Evolutionary conservation across 768 basidiomycete genomes (phyloP).

Genomic region (Tubosaeta sp.): DNA sequence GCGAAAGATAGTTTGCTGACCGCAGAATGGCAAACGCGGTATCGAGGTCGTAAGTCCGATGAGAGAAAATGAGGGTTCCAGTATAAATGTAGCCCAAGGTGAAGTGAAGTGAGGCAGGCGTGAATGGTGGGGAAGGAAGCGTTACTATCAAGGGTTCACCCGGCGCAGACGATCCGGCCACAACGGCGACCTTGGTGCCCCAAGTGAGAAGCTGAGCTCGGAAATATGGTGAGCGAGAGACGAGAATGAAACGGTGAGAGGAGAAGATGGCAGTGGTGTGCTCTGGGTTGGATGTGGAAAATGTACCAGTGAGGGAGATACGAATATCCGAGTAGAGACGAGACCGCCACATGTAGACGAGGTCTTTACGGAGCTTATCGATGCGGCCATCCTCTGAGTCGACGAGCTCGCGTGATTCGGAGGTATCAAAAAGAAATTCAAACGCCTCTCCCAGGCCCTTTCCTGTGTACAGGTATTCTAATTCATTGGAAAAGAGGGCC

Average conservation of each 20-base stretch:
- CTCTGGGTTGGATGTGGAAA: constrained; percentile 60
- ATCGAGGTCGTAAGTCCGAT: constrained; percentile 87
- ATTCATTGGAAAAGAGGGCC: constrained; percentile 80
- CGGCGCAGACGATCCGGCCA: constrained; percentile 20
- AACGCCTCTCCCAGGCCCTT: constrained; percentile 85
- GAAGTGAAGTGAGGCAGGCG: constrained; percentile 90
- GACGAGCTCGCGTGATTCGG: constrained; percentile 39
- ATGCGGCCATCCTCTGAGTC: constrained; percentile 54
- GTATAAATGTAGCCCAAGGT: constrained; percentile 94
- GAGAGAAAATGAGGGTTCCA: constrained; percentile 89
- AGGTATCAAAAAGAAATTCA: constrained; percentile 76
- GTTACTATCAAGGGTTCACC: constrained; percentile 56
- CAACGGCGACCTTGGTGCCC: constrained; percentile 36
- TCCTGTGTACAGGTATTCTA: constrained; percentile 94
- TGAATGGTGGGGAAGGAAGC: constrained; percentile 90
- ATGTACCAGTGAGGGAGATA: constrained; percentile 70
- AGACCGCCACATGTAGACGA: constrained; percentile 96
- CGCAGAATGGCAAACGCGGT: constrained; percentile 89
- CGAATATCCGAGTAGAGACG: constrained; percentile 91
- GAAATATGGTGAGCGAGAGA: constrained; percentile 88
- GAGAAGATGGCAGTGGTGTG: constrained; percentile 81
- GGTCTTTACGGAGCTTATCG: constrained; percentile 87
- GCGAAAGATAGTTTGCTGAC: constrained; percentile 73
- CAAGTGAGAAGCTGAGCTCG: constrained; percentile 72
- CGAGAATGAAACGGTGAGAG: constrained; percentile 89